Base-by-base conservation (phyloP, 2,329 filamentous ascomycete species). In the Furcasterigmium sp. region DNA sequence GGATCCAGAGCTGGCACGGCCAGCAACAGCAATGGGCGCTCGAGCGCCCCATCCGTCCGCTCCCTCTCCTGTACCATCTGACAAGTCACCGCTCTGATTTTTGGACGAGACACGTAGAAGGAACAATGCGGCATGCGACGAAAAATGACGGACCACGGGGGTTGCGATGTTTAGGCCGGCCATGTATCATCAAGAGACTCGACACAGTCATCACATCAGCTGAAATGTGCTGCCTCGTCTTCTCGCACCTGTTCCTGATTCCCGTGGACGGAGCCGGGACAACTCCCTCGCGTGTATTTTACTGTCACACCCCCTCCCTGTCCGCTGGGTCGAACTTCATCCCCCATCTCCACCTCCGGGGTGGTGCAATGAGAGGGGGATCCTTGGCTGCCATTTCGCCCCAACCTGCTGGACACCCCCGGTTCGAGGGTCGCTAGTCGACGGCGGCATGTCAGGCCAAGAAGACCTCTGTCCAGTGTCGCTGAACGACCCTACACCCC, bases 381-480 rank as follows among this genome's bases (percentile, higher is more conserved):
- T 40, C 28, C 18, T 15, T 40, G 28, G 14, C 19, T 35, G 32
- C 11, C 32, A 35, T 35, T 17, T 35, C 32, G 38, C 38, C 18
- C 38, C 38, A 40, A 40, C 32, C 38, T 40, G 38, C 26, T 29
- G 38, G 38, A 21, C 38, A 23, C 25, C 38, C 38, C 37, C 26
- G 23, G 32, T 18, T 35, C 32, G 17, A 35, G 32, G 32, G 14
- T 18, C 32, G 32, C 32, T 35, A 35, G n/a, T 35, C 14, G 32
- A 35, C 17, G 17, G 32, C 32, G 15, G 32, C 32, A 35, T 17
- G 32, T 35, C 32, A 15, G 18, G 32, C 32, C 32, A 35, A 35
- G 32, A 35, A 35, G 32, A 35, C 32, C 32, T 35, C 15, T n/a
- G 8, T 17, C 29, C 29, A 18, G 32, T 35, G 32, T 17, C 17